Conservation (phyloP, 202 grass and related monocot species). For the Schoenoplectus tabernaemontani region DNA sequence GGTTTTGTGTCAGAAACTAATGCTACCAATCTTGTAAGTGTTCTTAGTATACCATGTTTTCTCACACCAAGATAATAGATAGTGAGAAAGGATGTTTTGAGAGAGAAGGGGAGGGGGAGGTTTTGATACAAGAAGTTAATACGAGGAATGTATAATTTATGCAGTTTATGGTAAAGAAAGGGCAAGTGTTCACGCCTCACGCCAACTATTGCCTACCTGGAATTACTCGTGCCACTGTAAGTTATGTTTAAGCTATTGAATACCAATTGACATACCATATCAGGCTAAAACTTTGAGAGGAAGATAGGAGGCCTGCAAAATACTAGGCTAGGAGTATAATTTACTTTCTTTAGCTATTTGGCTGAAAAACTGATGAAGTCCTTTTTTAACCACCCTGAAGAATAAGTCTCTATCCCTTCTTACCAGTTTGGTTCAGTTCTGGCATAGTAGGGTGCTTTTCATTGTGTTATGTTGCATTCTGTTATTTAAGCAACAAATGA, state of each 20-base stretch:
- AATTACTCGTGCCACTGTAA: conserved; percentile 89
- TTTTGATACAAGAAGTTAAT: background rate
- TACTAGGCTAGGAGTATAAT: background rate
- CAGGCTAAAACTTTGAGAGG: background rate
- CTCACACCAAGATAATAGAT: background rate
- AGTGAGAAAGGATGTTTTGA: background rate
- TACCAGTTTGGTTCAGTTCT: background rate
- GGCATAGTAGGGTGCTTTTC: background rate
- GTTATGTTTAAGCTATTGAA: conserved; percentile 21
- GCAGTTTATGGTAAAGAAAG: conserved; percentile 99
- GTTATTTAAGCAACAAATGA: background rate
- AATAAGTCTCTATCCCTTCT: background rate
- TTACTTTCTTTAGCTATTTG: background rate
- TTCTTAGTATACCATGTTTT: background rate
- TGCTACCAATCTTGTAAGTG: conserved; percentile 92
- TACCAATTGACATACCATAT: background rate
- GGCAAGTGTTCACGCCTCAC: conserved; percentile 84
- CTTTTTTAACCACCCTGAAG: background rate
- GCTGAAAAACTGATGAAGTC: background rate
- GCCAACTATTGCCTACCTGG: conserved; percentile 98
- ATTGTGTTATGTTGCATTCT: background rate
- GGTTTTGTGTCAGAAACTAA: conserved; percentile 99
- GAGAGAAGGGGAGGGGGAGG: background rate
- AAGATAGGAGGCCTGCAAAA: background rate
- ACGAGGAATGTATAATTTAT: conserved; percentile 13